Base-by-base conservation (phyloP, 495 filamentous ascomycete species). In the Xylaria acuta region DNA sequence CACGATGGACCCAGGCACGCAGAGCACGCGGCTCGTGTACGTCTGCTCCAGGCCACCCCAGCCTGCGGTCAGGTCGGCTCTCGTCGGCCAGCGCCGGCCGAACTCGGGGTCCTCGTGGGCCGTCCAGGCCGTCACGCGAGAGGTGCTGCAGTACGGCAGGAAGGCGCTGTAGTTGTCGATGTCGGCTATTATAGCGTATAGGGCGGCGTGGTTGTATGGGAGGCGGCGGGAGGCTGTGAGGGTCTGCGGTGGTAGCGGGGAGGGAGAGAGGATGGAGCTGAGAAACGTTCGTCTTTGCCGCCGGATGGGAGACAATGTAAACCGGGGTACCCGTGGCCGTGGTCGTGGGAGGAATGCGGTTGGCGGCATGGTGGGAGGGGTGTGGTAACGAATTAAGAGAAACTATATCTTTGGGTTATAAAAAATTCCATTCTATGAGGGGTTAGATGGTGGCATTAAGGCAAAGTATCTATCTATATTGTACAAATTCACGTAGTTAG, bases 141-240 rank as follows among this genome's bases (percentile, higher is more conserved):
- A 93, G 8, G 84, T 82, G 16, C 85, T 84, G 81, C 94, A 94
- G 88, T 96, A 97, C 11, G 95, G 95, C 40, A 97, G 88, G 89
- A 97, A 98, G 73, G 82, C 76, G 53, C 82, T 81, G 90, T 98
- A 99, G 75, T 87, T 88, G 80, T 91, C 86, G 73, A 97, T 90
- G 79, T 97, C 93, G 78, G 94, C 87, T 80, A 98, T 93, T 41
- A 97, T 84, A 69, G 83, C 83, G 90, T 94, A 98, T 74, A 99
- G 88, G 0, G 87, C 82, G 5, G 76, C 69, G 59, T 90, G 85
- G 1, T 89, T 82, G 87, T 97, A 97, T 36, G 93, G 92, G 71
- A 99, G 91, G n/a, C 86, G 91, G 72, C 93, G 92, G 54, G 87
- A 85, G 25, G 93, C 93, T 72, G 86, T 87, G 73, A 98, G 88